These are phyloP conservation scores for Phascolomyces articulosus DNA, from an alignment of 371 early-diverging fungal genomes.

Conservation along the genomic window DNA sequence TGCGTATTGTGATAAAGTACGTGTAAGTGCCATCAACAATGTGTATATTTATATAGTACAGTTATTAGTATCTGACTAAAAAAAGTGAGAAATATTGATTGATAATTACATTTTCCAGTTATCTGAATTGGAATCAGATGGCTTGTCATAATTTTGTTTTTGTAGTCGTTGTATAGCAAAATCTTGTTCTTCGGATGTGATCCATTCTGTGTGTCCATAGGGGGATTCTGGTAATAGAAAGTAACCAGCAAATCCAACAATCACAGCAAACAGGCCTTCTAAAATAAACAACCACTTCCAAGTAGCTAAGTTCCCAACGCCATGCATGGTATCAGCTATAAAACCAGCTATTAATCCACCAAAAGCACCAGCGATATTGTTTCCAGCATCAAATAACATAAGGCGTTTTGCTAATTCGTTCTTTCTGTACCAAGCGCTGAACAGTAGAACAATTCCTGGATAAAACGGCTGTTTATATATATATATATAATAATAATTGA, in stretches of 20 bases:
- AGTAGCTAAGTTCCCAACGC: conserved; percentile 45
- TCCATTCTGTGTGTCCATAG: conserved; percentile 42
- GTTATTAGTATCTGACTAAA: no score
- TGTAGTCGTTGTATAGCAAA: conserved; percentile 50
- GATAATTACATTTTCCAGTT: conserved; percentile 10
- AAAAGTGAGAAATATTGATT: no score
- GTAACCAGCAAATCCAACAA: conserved; percentile 39
- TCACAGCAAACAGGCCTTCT: conserved; percentile 53
- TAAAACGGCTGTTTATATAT: no score
- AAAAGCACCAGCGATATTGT: conserved; percentile 19
- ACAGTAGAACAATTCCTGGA: conserved; percentile 72
- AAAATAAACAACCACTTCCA: conserved; percentile 65
- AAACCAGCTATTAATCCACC: conserved; percentile 10
- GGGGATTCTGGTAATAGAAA: conserved; percentile 65
- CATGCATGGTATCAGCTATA: conserved; percentile 23
- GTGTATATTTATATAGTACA: no score
- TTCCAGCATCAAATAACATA: conserved; percentile 38
- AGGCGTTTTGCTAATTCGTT: conserved; percentile 72
- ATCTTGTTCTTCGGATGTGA: conserved; percentile 52
- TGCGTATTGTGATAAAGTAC: no score
- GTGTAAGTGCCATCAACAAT: no score
- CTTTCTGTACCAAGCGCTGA: conserved; percentile 78
- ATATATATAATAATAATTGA: no score
- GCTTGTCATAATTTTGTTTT: conserved; percentile 26
- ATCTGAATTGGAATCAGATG: background rate